Evolutionary conservation across 2,329 filamentous ascomycete genomes (phyloP).

Genomic region (Escovopsis weberi): DNA sequence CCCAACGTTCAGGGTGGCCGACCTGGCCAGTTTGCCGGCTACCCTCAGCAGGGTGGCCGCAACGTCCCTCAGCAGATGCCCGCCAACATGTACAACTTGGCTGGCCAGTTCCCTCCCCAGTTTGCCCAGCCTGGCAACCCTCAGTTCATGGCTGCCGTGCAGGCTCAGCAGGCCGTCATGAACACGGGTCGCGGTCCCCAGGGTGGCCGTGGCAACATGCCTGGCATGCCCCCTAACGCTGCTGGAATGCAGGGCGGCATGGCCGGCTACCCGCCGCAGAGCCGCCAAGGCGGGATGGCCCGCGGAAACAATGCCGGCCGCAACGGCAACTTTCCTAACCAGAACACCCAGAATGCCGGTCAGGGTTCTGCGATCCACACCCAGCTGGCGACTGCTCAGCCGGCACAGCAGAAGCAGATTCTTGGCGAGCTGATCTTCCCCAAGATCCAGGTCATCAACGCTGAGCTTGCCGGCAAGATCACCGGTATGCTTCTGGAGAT

Average conservation of each 20-base stretch:
- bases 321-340: constrained; percentile 29
- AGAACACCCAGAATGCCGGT: constrained; percentile 30
- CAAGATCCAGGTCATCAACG: constrained; percentile 91
- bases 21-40: constrained; percentile 73
- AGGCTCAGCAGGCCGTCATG: constrained; percentile 50
- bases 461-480: constrained; percentile 95
- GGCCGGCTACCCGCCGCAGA: constrained; percentile 43
- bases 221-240: constrained; percentile 57
- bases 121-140: constrained; percentile 71
- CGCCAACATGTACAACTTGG: constrained; percentile 71
- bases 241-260: constrained; percentile 27
- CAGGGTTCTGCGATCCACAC: constrained; percentile 33
- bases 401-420: constrained; percentile 92
- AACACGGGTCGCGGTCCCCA: constrained; percentile 49
- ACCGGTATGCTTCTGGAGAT: constrained; percentile 99
- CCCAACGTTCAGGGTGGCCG: constrained; percentile 67
- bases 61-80: constrained; percentile 77
- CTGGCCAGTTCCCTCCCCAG: constrained; percentile 65
- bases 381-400: constrained; percentile 41
- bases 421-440: constrained; percentile 96
- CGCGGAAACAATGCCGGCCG: constrained; percentile 28
- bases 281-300: constrained; percentile 35
- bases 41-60: constrained; percentile 77
- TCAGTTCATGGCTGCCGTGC: constrained; percentile 68
- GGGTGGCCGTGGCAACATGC: constrained; percentile 59